Conservation (phyloP, 495 filamentous ascomycete species). For the Penicillium crystallinum region DNA sequence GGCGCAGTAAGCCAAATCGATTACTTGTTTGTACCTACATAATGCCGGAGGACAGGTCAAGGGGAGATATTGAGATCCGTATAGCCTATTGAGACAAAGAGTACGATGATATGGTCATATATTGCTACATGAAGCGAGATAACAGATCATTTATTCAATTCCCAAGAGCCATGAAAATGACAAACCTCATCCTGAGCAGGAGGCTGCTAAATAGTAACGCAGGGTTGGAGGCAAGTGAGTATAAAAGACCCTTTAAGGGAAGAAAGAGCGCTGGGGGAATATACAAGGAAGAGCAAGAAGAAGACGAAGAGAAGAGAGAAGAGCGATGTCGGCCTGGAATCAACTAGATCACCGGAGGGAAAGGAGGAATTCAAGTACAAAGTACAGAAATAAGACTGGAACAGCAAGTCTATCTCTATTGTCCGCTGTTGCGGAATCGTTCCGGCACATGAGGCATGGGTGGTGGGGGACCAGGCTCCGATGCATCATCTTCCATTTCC, state of each 20-base stretch:
- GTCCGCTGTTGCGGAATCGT: conserved; percentile 20
- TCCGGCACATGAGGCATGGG: conserved; percentile 33
- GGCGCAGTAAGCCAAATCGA: not conserved
- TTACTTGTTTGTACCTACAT: not conserved
- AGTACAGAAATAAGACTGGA: not conserved
- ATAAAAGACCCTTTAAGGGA: not conserved
- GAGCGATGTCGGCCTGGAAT: not conserved
- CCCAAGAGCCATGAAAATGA: not conserved
- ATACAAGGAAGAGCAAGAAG: conserved; percentile 12
- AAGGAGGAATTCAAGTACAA: not conserved
- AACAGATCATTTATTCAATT: not conserved
- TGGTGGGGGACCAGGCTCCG: conserved; percentile 26
- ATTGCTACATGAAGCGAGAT: not conserved
- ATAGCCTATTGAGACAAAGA: not conserved
- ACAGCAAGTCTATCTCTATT: conserved; percentile 3
- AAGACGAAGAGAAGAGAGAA: not conserved
- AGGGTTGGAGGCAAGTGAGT: not conserved
- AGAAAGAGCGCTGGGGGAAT: conserved; percentile 21
- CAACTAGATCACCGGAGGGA: not conserved
- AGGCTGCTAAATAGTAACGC: not conserved
- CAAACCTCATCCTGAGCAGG: not conserved
- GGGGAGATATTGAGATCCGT: not conserved
- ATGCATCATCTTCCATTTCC: conserved; percentile 47
- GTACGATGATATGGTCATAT: not conserved
- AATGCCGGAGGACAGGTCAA: not conserved